phyloP scores from a whole-genome alignment of 805 yeast species.

The Metschnikowia peoriensis region DNA sequence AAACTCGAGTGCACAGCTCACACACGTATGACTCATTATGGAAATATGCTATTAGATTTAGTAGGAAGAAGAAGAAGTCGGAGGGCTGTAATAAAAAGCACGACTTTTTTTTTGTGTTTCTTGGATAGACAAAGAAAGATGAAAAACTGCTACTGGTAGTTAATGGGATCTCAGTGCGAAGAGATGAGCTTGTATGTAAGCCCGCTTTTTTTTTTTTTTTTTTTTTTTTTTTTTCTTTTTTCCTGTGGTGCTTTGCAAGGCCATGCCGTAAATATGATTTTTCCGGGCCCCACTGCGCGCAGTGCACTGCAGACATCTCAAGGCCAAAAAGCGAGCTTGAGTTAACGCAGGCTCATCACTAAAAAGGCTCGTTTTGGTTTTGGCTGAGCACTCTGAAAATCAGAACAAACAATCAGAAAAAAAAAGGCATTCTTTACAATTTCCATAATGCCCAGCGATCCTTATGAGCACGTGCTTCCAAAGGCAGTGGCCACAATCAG shows the following conservation, averaged over 20 bases:
- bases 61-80: neutral
- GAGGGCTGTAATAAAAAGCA: no score
- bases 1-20: constrained; percentile 40
- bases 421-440: no score
- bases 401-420: neutral
- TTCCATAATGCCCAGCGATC: constrained; percentile 4
- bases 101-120: neutral
- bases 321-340: neutral
- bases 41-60: no score
- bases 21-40: constrained; percentile 26
- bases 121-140: neutral
- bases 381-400: neutral
- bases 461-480: constrained; percentile 7
- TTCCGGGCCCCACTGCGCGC: neutral
- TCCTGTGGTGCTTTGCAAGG: no score
- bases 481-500: constrained; percentile 25
- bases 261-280: neutral
- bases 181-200: constrained; percentile 1
- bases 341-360: neutral
- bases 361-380: neutral
- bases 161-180: neutral
- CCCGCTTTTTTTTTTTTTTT: neutral
- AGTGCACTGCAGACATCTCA: neutral
- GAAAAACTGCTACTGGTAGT: neutral
- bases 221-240: no score